phyloP scores from a whole-genome alignment of 257 asterid species.

The Ophiorrhiza pumila region DNA sequence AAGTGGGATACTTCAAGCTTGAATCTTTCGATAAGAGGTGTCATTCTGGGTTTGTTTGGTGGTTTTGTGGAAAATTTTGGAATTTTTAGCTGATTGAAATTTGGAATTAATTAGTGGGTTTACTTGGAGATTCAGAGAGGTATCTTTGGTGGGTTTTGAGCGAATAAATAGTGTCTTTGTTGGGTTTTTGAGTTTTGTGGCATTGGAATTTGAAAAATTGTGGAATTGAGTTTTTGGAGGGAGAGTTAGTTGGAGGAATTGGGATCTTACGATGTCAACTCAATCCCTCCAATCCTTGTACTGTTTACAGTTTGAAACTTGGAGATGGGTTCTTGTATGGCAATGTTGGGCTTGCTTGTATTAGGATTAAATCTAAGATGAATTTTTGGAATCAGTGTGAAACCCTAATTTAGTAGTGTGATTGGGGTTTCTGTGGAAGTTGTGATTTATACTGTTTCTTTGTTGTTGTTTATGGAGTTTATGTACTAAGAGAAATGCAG shows the following conservation, averaged over 20 bases:
- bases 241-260: conserved; percentile 48
- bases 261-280: conserved; percentile 52
- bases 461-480: conserved; percentile 49
- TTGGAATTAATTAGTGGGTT: conserved; percentile 27
- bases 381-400: conserved; percentile 45
- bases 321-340: conserved; percentile 49
- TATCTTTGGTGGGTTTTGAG: conserved; percentile 26
- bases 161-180: conserved; percentile 23
- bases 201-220: conserved; percentile 36
- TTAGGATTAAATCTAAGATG: conserved; percentile 39
- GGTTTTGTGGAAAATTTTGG: conserved; percentile 23
- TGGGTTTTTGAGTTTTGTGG: conserved; percentile 14
- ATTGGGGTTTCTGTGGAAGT: conserved; percentile 19
- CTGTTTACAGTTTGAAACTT: conserved; percentile 28
- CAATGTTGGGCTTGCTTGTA: conserved; percentile 35
- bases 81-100: conserved; percentile 21
- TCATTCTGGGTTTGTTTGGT: conserved; percentile 30
- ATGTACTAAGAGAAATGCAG: conserved; percentile 58
- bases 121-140: conserved; percentile 51
- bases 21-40: conserved; percentile 34
- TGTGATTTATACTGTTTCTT: conserved; percentile 18
- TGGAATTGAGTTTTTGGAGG: conserved; percentile 61
- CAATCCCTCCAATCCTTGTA: conserved; percentile 26
- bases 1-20: conserved; percentile 52
- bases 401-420: conserved; percentile 45